Conservation (phyloP, 2,329 filamentous ascomycete species). For the Aspergillus luchuensis region DNA sequence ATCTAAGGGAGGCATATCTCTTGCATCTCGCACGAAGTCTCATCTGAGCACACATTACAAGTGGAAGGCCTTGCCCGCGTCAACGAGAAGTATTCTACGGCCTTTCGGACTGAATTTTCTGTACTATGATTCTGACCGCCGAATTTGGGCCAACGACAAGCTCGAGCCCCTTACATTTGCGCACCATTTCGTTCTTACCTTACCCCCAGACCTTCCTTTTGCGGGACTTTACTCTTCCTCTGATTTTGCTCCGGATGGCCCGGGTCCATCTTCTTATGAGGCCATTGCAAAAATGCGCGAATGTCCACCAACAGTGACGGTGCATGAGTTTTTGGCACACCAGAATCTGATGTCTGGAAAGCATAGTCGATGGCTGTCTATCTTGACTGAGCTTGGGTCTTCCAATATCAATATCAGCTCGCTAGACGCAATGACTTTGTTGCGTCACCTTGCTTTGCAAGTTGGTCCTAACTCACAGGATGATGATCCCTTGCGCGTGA, state of each 20-base stretch:
- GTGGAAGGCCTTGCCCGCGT: constrained; percentile 43
- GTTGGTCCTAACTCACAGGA: constrained; percentile 51
- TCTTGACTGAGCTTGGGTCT: constrained; percentile 55
- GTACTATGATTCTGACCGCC: constrained; percentile 50
- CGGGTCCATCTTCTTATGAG: constrained; percentile 53
- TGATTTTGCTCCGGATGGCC: constrained; percentile 33
- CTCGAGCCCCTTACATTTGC: constrained; percentile 43
- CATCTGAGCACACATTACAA: constrained; percentile 54
- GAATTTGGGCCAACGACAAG: constrained; percentile 43
- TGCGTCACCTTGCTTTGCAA: constrained; percentile 58
- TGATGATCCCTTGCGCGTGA: constrained; percentile 45
- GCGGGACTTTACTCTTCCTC: constrained; percentile 27
- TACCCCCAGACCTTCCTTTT: constrained; percentile 46
- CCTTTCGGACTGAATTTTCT: constrained; percentile 50
- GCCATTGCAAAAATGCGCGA: constrained; percentile 49
- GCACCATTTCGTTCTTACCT: constrained; percentile 46
- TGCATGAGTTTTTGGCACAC: constrained; percentile 54
- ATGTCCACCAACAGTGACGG: constrained; percentile 50
- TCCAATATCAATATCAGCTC: constrained; percentile 63
- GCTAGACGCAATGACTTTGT: constrained; percentile 51
- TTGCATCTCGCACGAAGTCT: constrained; percentile 53
- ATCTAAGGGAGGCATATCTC: constrained; percentile 28
- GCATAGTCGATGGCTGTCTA: constrained; percentile 49
- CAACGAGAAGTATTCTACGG: constrained; percentile 47
- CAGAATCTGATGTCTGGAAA: constrained; percentile 49